These are phyloP conservation scores for Aegle marmelos DNA, from an alignment of 345 rosid species.

Conservation along the genomic window DNA sequence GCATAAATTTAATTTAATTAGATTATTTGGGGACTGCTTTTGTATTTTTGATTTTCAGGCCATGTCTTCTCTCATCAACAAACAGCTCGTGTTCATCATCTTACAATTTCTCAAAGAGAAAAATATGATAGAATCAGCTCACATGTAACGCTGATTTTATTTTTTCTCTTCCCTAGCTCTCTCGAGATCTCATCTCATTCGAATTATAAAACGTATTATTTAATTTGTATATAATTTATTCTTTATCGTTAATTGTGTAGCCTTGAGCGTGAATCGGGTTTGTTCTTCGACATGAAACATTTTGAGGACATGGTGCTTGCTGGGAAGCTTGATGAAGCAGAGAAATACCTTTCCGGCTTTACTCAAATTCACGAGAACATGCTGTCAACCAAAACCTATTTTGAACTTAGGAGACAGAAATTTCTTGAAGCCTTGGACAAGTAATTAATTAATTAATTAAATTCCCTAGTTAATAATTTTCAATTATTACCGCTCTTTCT, in stretches of 20 bases:
- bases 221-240: no score
- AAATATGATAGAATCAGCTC: background rate
- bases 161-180: no score
- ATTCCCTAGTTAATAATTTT: background rate
- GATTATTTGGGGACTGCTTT: background rate
- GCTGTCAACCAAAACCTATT: constrained; percentile 3
- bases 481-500: background rate
- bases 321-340: constrained; percentile 9
- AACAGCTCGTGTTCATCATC: background rate
- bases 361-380: background rate
- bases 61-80: background rate
- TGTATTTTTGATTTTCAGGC: background rate
- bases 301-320: constrained; percentile 5
- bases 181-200: background rate
- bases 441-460: constrained; percentile 1
- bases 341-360: constrained; percentile 15
- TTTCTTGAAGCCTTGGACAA: constrained; percentile 14
- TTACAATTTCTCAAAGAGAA: background rate
- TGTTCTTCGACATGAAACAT: constrained; percentile 9
- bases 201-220: no score
- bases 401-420: constrained; percentile 16
- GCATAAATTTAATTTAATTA: background rate
- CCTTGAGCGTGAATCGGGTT: constrained; percentile 2
- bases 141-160: background rate
- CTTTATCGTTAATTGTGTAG: background rate